Evolutionary conservation across 805 yeast genomes (phyloP).

Genomic region (Hanseniaspora hatyaiensis): DNA sequence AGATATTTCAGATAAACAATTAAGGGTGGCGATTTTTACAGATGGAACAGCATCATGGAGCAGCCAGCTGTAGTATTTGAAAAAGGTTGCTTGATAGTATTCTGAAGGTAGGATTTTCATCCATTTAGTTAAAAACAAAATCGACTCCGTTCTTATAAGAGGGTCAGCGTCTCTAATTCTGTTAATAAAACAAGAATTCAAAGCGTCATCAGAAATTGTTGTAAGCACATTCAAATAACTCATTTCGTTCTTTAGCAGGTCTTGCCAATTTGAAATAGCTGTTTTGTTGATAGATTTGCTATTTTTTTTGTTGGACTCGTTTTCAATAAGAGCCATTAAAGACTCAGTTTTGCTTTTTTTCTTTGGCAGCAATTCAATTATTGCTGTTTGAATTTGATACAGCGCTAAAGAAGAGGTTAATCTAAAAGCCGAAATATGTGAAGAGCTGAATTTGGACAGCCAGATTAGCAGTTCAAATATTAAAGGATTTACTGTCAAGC

Average conservation of each 20-base stretch:
- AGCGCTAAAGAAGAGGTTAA: constrained; percentile 51
- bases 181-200: constrained; percentile 55
- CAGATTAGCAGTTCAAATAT: constrained; percentile 52
- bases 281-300: constrained; percentile 28
- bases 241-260: constrained; percentile 33
- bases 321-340: constrained; percentile 30
- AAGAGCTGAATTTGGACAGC: constrained; percentile 62
- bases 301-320: constrained; percentile 30
- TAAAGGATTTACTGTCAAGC: constrained; percentile 18
- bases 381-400: constrained; percentile 46
- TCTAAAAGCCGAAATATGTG: constrained; percentile 60
- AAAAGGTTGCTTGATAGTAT: constrained; percentile 56
- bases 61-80: constrained; percentile 75
- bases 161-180: constrained; percentile 74
- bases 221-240: constrained; percentile 43
- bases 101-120: constrained; percentile 57
- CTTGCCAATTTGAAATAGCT: constrained; percentile 38
- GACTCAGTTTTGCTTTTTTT: constrained; percentile 31
- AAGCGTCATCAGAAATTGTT: constrained; percentile 52
- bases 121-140: constrained; percentile 55
- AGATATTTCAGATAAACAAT: constrained; percentile 41
- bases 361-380: constrained; percentile 41
- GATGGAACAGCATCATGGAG: constrained; percentile 53
- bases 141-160: constrained; percentile 57
- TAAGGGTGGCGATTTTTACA: constrained; percentile 57